These are phyloP conservation scores for Choiromyces venosus DNA, from an alignment of 495 filamentous ascomycete genomes.

Conservation along the genomic window DNA sequence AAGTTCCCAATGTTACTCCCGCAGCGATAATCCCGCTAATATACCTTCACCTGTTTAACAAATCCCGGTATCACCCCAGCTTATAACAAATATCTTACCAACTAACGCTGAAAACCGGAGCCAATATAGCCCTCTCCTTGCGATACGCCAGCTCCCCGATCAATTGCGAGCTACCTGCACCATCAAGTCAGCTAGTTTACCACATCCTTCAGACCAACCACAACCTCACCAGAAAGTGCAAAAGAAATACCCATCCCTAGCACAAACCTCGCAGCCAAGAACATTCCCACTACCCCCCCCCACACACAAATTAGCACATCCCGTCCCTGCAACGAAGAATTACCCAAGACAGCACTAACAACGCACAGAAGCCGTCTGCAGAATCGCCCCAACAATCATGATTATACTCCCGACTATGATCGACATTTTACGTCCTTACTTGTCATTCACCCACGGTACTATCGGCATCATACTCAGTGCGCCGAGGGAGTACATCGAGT, in stretches of 20 bases:
- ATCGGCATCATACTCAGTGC: constrained; percentile 50
- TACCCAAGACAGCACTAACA: constrained; percentile 40
- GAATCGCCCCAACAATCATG: constrained; percentile 54
- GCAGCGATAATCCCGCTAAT: constrained; percentile 59
- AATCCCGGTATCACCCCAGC: not conserved
- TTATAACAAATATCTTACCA: constrained; percentile 40
- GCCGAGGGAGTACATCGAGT: constrained; percentile 35
- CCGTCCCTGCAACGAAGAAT: not conserved
- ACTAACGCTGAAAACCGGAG: constrained; percentile 61
- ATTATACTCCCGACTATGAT: constrained; percentile 57
- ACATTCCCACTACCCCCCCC: constrained; percentile 51
- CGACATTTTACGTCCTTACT: constrained; percentile 53
- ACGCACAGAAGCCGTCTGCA: constrained; percentile 51
- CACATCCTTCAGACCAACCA: not conserved
- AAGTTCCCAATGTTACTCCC: constrained; percentile 54
- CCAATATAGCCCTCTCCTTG: constrained; percentile 60
- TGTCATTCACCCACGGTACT: constrained; percentile 55
- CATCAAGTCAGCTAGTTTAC: not conserved
- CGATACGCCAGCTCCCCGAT: constrained; percentile 64
- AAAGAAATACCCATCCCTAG: constrained; percentile 62
- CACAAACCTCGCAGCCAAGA: constrained; percentile 58
- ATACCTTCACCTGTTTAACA: constrained; percentile 44
- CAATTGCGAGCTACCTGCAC: constrained; percentile 51
- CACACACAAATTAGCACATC: constrained; percentile 8
- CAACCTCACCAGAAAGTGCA: constrained; percentile 51